Percentiles rank a stretch among this genome's conserved stretches.
phyloP scores from a whole-genome alignment of 1,139 yeast species.

The Hansenula anomala region DNA sequence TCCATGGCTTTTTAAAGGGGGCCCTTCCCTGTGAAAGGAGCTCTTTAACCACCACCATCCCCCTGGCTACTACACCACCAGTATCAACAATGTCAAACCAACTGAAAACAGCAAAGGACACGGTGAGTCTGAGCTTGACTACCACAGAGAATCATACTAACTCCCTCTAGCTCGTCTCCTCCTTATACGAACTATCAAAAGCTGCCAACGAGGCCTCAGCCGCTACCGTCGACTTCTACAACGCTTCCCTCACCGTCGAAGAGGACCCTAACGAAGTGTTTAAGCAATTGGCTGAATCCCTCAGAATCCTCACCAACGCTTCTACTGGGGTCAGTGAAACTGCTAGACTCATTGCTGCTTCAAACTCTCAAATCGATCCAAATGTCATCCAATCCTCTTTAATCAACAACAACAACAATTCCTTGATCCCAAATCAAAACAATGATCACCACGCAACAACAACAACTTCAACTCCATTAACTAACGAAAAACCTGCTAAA shows the following conservation, averaged over 20 bases:
- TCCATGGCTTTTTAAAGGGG: neutral
- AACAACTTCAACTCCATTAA: neutral
- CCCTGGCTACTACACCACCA: too few species aligned
- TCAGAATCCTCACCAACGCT: conserved; percentile 25
- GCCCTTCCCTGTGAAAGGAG: neutral
- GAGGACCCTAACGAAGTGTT: conserved; percentile 33
- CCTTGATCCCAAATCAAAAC: too few species aligned
- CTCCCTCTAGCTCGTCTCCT: conserved; percentile 52
- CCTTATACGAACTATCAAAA: conserved; percentile 73
- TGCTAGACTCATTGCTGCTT: conserved; percentile 13
- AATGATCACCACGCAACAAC: neutral
- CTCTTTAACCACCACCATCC: too few species aligned
- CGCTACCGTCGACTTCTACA: conserved; percentile 72
- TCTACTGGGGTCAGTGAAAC: conserved; percentile 18
- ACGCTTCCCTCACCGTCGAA: conserved; percentile 36
- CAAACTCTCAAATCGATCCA: conserved; percentile 5
- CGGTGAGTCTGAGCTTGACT: conserved; percentile 24
- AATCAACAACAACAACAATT: too few species aligned
- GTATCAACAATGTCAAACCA: conserved; percentile 21
- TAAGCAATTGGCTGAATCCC: conserved; percentile 31
- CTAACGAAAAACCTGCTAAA: conserved; percentile 28
- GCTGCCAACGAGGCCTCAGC: conserved; percentile 79
- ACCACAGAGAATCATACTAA: neutral
- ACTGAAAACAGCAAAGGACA: conserved; percentile 31
- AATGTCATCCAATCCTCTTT: conserved; percentile 1